phyloP scores from a whole-genome alignment of 2,329 filamentous ascomycete species.

The Tolypocladium tundrense region DNA sequence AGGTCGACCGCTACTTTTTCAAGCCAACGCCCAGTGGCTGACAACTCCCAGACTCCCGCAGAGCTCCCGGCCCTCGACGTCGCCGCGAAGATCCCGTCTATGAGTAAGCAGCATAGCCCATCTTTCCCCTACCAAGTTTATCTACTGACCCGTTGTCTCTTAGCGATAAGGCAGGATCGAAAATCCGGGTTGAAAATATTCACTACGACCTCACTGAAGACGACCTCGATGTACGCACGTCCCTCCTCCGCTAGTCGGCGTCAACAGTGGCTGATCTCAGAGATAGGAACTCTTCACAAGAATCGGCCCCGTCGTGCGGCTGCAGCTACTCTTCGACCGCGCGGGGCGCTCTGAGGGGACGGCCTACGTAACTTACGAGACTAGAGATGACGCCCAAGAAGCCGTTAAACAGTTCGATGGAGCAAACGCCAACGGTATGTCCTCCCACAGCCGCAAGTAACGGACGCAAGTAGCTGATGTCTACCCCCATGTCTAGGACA shows the following conservation, averaged over 20 bases:
- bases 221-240: conserved; percentile 58
- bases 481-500: conserved; percentile 41
- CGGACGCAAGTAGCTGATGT: not conserved
- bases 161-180: conserved; percentile 50
- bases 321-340: conserved; percentile 74
- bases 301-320: conserved; percentile 60
- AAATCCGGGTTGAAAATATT: conserved; percentile 77
- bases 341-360: conserved; percentile 79
- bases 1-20: conserved; percentile 5
- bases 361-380: conserved; percentile 73
- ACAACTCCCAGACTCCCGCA: conserved; percentile 25
- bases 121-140: too few species aligned
- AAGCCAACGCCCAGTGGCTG: conserved; percentile 5
- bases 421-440: conserved; percentile 71
- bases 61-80: conserved; percentile 29
- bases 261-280: conserved; percentile 12
- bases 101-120: conserved; percentile 14
- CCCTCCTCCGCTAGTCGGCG: not conserved
- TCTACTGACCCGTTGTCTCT: conserved; percentile 4
- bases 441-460: not conserved
- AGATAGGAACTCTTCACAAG: conserved; percentile 65
- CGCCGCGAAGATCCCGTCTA: conserved; percentile 32
- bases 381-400: conserved; percentile 56
- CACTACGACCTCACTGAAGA: conserved; percentile 85
- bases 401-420: conserved; percentile 78